Evolutionary conservation across 2,329 filamentous ascomycete species (phyloP).

Genomic region (Eutypa lata): DNA sequence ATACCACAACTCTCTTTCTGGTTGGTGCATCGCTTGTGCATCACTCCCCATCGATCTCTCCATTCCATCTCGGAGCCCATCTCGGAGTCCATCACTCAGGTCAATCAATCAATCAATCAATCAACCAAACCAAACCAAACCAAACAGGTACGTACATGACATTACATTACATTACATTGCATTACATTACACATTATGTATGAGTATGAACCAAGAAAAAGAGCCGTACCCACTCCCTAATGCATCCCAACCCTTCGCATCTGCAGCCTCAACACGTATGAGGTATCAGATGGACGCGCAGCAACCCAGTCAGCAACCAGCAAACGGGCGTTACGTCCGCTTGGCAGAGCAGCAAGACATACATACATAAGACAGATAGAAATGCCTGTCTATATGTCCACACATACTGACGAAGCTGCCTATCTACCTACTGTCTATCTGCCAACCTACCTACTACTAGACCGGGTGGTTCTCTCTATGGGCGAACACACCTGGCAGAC

Average conservation of each 20-base stretch:
- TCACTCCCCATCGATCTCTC: not conserved
- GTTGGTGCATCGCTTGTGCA: not conserved
- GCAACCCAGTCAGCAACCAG: not conserved
- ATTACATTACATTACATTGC: not conserved
- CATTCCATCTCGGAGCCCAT: not conserved
- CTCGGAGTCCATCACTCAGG: not conserved
- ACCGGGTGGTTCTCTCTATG: not conserved
- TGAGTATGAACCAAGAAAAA: not conserved
- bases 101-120: not conserved
- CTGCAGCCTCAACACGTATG: not conserved
- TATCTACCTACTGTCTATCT: not conserved
- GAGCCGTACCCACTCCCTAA: not conserved
- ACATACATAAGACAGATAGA: not conserved
- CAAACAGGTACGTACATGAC: not conserved
- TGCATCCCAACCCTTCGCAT: not conserved
- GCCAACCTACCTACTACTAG: not conserved
- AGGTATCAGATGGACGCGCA: not conserved
- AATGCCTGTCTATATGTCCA: not conserved
- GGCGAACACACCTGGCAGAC: not conserved
- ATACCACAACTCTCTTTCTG: not conserved
- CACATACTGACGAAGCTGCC: not conserved
- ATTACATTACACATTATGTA: not conserved
- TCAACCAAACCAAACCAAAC: not conserved
- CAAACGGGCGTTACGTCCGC: not conserved
- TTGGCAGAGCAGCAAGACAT: constrained; percentile 1